These are phyloP conservation scores for Pseudomassariella vexata DNA, from an alignment of 2,329 filamentous ascomycete species.

Conservation along the genomic window DNA sequence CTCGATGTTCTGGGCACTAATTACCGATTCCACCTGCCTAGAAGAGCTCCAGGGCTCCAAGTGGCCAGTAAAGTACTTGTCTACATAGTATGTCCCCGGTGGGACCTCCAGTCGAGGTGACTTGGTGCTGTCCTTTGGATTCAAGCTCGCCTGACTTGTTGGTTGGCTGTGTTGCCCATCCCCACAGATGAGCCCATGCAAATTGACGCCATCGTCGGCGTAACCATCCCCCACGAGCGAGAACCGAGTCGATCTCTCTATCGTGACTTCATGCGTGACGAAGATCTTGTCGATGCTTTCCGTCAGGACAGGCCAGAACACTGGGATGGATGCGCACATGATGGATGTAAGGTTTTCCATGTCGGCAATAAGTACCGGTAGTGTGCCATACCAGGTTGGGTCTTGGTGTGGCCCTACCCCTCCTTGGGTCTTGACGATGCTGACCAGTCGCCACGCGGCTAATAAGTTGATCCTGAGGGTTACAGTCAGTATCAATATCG, in stretches of 20 bases:
- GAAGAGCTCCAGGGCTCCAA: no score
- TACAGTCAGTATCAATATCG: conserved; percentile 7
- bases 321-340: conserved; percentile 23
- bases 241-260: conserved; percentile 10
- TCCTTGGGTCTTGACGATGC: conserved; percentile 17
- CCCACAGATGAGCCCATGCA: no score
- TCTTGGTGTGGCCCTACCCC: conserved; percentile 23
- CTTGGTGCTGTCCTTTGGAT: no score
- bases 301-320: conserved; percentile 25
- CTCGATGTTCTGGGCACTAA: no score
- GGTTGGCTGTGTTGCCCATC: no score
- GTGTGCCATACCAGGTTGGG: conserved; percentile 20
- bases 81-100: no score
- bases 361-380: conserved; percentile 12
- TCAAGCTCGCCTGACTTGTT: no score
- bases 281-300: conserved; percentile 24
- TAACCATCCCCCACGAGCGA: conserved; percentile 7
- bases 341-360: conserved; percentile 14
- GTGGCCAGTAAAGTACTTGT: no score
- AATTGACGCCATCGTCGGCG: no score
- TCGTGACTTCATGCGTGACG: conserved; percentile 26
- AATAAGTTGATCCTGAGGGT: no score
- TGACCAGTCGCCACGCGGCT: conserved; percentile 20
- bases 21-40: no score
- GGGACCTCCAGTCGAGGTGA: no score